Base-by-base conservation (phyloP, 2,329 filamentous ascomycete genomes). In the Mollisiaceae sp. region DNA sequence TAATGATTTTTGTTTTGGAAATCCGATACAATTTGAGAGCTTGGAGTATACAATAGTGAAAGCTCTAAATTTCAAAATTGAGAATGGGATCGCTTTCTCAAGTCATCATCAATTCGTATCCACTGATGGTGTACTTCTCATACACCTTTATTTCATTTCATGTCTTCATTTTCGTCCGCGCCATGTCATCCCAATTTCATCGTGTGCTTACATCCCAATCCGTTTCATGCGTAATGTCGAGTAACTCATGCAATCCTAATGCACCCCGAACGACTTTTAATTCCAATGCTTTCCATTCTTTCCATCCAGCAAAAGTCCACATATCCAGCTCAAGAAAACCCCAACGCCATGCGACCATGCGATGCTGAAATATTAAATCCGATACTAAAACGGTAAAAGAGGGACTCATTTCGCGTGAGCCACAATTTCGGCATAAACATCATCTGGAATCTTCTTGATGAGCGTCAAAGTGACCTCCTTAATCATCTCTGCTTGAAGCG, bases 351-450 rank as follows among this genome's bases (percentile, higher is more conserved):
- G 50, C 50, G 6, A 54, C 50, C 50, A 54, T n/a, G 50, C 50
- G 6, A 54, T 54, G 50, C 50, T 32, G 12, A 54, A 54, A 35
- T 35, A 18, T 6, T 12, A 54, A 27, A 14, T 8, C 50, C 27
- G 32, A 8, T 18, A 11, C 1, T 11, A 32, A 1, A 27, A 32
- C 18, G 18, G 18, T 27, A 11, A 5, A 35, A 52, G 47, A 2
- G 9, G 14, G 6, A 52, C n/a, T 84, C 78, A 94, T 74, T 90
- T 91, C 8, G 94, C 94, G 77, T 99, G 95, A 47, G 85, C 84
- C 60, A 97, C 89, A 74, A 99, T 93, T 77, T 97, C 92, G 59
- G 91, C 89, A 75, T 97, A 99, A 57, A 98, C 84, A 70, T 96
- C 91, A 68, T 93, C 89, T 1, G 95, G 94, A 62, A 99, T 93